Conservation (phyloP, 768 basidiomycete genomes). For the Gymnopilus dilepis region DNA sequence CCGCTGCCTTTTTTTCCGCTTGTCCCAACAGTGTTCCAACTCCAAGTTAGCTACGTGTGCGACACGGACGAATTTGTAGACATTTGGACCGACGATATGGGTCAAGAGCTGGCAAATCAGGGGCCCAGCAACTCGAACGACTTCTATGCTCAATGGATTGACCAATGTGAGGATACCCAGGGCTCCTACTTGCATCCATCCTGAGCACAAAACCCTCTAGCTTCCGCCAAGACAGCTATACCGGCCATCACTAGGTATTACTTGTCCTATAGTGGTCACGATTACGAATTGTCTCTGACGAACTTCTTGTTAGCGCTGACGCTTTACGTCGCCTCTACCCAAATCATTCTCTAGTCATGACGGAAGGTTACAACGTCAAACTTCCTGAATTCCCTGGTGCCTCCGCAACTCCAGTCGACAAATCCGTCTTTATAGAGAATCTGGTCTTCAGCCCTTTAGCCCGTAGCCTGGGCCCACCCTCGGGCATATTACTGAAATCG, state of each 20-base stretch:
- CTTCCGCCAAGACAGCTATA: constrained; percentile 55
- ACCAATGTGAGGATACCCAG: constrained; percentile 46
- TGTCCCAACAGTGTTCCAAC: too few species aligned
- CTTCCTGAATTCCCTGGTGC: constrained; percentile 58
- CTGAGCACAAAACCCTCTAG: constrained; percentile 32
- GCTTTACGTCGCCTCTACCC: constrained; percentile 64
- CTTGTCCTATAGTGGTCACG: constrained; percentile 8
- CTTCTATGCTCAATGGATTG: constrained; percentile 58
- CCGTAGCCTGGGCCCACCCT: constrained; percentile 42
- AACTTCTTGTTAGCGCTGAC: constrained; percentile 38
- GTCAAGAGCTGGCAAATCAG: constrained; percentile 8
- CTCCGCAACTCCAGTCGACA: constrained; percentile 46
- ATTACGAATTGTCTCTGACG: background rate
- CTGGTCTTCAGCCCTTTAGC: constrained; percentile 54
- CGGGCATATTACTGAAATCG: constrained; percentile 58
- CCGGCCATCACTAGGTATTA: constrained; percentile 52
- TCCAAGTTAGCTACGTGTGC: too few species aligned
- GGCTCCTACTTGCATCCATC: background rate
- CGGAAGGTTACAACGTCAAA: constrained; percentile 50
- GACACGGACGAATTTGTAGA: constrained; percentile 30
- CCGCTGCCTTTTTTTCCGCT: too few species aligned
- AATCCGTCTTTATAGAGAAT: constrained; percentile 54
- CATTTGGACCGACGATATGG: constrained; percentile 23
- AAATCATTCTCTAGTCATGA: constrained; percentile 61
- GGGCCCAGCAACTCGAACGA: constrained; percentile 28